Conservation (phyloP, 352 stramenopile genomes). For the Phytophthora ohioensis region DNA sequence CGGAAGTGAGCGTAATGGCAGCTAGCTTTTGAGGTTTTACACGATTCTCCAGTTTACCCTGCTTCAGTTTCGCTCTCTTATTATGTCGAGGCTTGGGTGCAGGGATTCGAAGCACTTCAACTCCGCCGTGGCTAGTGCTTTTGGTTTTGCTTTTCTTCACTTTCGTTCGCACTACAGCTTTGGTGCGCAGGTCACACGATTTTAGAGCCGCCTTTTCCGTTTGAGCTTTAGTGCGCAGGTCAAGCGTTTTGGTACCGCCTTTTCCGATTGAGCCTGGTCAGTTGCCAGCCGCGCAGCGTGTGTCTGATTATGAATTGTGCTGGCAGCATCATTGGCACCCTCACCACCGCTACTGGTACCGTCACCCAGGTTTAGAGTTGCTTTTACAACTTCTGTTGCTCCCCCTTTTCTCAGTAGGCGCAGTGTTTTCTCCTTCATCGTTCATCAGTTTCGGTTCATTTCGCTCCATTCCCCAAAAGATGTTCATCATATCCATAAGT, state of each 20-base stretch:
- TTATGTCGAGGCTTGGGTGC: conserved; percentile 7
- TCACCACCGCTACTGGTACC: no score
- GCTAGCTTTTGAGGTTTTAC: not conserved
- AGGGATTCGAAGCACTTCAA: conserved; percentile 11
- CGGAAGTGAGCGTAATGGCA: not conserved
- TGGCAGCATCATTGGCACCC: no score
- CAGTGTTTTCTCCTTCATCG: no score
- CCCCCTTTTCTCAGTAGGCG: no score
- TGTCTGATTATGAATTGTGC: no score
- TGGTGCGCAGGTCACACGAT: not conserved
- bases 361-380: no score
- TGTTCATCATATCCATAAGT: conserved; percentile 12
- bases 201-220: not conserved
- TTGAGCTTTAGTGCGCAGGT: not conserved
- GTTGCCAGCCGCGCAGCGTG: no score
- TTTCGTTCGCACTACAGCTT: not conserved
- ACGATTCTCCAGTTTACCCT: not conserved
- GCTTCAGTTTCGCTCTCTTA: conserved; percentile 11
- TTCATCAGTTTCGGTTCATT: not conserved
- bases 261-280: no score
- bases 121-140: not conserved
- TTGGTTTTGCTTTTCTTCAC: not conserved
- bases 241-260: no score
- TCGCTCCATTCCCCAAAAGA: conserved; percentile 12
- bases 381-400: not conserved